Evolutionary conservation across 228 moss, liverwort and hornwort species (phyloP), one percentile per base, ranked within the genome.

Genomic region (Sphagnum fallax): DNA sequence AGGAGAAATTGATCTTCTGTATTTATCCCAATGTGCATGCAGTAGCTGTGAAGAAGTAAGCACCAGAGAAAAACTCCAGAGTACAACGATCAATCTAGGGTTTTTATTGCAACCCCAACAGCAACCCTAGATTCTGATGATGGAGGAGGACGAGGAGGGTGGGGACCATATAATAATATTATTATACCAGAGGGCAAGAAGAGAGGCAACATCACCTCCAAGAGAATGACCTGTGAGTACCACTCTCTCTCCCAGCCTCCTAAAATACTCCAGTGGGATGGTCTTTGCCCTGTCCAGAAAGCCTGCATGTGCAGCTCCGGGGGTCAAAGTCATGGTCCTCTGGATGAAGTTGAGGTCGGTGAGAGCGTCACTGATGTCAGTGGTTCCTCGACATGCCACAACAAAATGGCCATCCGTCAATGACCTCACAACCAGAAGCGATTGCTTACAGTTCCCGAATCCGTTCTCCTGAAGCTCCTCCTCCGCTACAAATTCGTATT

Each of bases 201-300:
- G 73, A 47, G 91, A 93, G 10, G 90, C 81, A n/a, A 98, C 97
- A 4, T 91, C 97, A 5, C 97, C 93, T 4, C 97, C 97, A 3
- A 93, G 80, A 6, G 97, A 98, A 67, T 98, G 98, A 0, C 98
- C 98, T 4, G 93, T 59, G 53, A 98, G 80, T 58, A 98, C 97
- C 12, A 98, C 60, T 13, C 82, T 83, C 76, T 98, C 97, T 12
- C 92, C 92, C 18, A 92, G 65, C 60, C 93, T 77, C 15, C 93
- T 87, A 12, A 93, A 93, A 13, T 90, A 98, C 47, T 98, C 98
- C 0, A 98, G 75, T 2, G 98, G 98, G 0, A 98, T 94, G 1
- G 86, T 90, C 64, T 93, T 98, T 0, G 98, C 98, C 60, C 98
- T 69, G 50, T 98, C 93, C 8, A 98, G 60, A n/a, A 98, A 98